Percentiles rank a stretch among this genome's conserved stretches.
Conservation (phyloP, 2,329 filamentous ascomycete species). For the Lasiodiplodia citricola region DNA sequence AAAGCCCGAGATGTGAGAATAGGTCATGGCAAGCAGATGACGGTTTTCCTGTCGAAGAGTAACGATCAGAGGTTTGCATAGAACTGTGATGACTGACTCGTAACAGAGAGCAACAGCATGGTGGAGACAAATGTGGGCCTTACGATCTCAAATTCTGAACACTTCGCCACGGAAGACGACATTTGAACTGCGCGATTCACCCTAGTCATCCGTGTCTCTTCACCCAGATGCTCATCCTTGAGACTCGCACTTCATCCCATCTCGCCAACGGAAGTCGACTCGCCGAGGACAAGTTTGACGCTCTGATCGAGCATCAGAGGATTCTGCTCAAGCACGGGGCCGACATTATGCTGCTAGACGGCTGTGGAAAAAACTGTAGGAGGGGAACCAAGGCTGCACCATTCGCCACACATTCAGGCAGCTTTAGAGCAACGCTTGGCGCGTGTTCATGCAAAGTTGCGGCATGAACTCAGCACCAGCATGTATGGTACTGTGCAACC, state of each 20-base stretch:
- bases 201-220: not conserved
- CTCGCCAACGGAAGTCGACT: not conserved
- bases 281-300: not conserved
- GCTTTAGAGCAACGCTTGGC: not conserved
- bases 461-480: not conserved
- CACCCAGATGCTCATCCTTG: not conserved
- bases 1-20: not conserved
- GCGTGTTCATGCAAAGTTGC: not conserved
- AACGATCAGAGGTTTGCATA: not conserved
- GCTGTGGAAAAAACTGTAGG: not conserved
- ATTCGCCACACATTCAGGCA: not conserved
- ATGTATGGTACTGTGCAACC: not conserved
- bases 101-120: not conserved
- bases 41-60: not conserved
- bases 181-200: not conserved
- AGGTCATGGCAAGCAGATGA: not conserved
- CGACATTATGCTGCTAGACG: not conserved
- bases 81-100: not conserved
- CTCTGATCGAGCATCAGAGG: not conserved
- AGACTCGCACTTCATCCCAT: not conserved
- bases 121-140: not conserved
- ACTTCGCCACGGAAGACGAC: not conserved
- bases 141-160: not conserved
- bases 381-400: not conserved
- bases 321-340: not conserved